Evolutionary conservation across 2,329 filamentous ascomycete species (phyloP).

Genomic region (Ilyonectria sp.): DNA sequence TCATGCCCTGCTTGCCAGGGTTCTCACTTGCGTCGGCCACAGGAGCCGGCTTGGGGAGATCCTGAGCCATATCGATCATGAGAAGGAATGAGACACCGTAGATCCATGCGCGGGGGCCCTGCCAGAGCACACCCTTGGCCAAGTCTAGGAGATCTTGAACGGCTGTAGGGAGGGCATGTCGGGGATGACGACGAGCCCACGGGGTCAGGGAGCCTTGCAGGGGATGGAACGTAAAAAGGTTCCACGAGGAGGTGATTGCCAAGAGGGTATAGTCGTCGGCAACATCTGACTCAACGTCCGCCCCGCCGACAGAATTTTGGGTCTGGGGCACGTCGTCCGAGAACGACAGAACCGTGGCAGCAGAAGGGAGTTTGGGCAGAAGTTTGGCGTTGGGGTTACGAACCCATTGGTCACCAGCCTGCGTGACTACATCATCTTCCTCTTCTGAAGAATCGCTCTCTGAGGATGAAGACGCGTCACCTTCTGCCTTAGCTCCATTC

Average conservation of each 20-base stretch:
- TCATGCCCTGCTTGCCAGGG: slow-evolving; percentile 56
- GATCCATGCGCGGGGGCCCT: slow-evolving; percentile 84
- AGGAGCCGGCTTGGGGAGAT: slow-evolving; percentile 65
- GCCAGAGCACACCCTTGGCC: slow-evolving; percentile 89
- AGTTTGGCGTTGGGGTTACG: slow-evolving; percentile 79
- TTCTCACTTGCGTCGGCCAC: slow-evolving; percentile 51
- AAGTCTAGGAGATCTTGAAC: slow-evolving; percentile 84
- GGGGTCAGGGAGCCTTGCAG: slow-evolving; percentile 82
- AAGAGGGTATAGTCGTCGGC: slow-evolving; percentile 67
- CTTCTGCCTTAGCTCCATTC: slow-evolving; percentile 52
- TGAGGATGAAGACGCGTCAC: slow-evolving; percentile 54
- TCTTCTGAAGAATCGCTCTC: slow-evolving; percentile 60
- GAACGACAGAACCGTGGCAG: slow-evolving; percentile 80
- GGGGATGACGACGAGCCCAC: slow-evolving; percentile 89
- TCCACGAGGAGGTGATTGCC: slow-evolving; percentile 68
- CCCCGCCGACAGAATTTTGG: slow-evolving; percentile 43
- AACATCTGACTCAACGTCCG: slow-evolving; percentile 45
- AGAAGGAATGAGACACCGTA: slow-evolving; percentile 90
- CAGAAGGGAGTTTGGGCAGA: slow-evolving; percentile 77
- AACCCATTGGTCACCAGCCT: slow-evolving; percentile 74
- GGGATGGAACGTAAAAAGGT: slow-evolving; percentile 85
- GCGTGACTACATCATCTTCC: slow-evolving; percentile 60
- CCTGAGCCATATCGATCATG: slow-evolving; percentile 88
- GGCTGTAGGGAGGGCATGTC: slow-evolving; percentile 79
- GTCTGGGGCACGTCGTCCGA: slow-evolving; percentile 62